A percentile compares a stretch with the other conserved stretches of the same genome.
These are phyloP conservation scores for Mycosphaerella arachidis DNA, from an alignment of 2,329 filamentous ascomycete species.

Conservation along the genomic window DNA sequence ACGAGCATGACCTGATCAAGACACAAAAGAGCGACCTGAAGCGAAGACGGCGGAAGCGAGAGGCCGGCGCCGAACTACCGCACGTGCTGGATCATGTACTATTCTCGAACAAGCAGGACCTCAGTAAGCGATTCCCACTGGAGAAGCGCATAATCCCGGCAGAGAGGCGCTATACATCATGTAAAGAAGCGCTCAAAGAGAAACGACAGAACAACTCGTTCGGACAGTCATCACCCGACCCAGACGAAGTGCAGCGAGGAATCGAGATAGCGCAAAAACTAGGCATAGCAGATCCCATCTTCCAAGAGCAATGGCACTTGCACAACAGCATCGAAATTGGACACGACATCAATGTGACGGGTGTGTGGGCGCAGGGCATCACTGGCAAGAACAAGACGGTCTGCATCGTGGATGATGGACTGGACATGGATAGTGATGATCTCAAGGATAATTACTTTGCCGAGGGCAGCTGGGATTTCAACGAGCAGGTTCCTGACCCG, in stretches of 20 bases:
- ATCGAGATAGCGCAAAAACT: conserved; percentile 59
- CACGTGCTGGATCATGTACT: conserved; percentile 68
- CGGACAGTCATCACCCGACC: conserved; percentile 1
- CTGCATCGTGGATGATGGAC: conserved; percentile 90
- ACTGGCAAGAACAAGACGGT: conserved; percentile 86
- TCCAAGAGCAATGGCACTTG: conserved; percentile 92
- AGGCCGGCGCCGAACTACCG: conserved; percentile 41
- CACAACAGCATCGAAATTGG: conserved; percentile 75
- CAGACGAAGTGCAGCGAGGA: conserved; percentile 52
- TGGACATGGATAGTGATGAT: conserved; percentile 94
- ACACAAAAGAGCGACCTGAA: conserved; percentile 50
- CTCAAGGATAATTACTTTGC: conserved; percentile 91
- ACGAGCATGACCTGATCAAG: conserved; percentile 48
- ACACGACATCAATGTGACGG: conserved; percentile 95
- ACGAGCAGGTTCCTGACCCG: conserved; percentile 74
- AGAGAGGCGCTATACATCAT: background rate
- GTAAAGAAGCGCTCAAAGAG: conserved; percentile 6
- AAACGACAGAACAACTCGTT: conserved; percentile 4
- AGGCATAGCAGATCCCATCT: conserved; percentile 84
- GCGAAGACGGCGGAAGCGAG: conserved; percentile 59
- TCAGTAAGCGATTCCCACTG: conserved; percentile 52
- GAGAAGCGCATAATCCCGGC: conserved; percentile 51
- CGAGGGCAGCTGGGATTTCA: conserved; percentile 91
- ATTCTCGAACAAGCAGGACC: conserved; percentile 72
- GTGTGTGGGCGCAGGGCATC: conserved; percentile 82